Percentiles rank a stretch among this genome's conserved stretches.
Evolutionary conservation across 2,329 filamentous ascomycete species (phyloP).

Genomic region (Epichloe sp.): DNA sequence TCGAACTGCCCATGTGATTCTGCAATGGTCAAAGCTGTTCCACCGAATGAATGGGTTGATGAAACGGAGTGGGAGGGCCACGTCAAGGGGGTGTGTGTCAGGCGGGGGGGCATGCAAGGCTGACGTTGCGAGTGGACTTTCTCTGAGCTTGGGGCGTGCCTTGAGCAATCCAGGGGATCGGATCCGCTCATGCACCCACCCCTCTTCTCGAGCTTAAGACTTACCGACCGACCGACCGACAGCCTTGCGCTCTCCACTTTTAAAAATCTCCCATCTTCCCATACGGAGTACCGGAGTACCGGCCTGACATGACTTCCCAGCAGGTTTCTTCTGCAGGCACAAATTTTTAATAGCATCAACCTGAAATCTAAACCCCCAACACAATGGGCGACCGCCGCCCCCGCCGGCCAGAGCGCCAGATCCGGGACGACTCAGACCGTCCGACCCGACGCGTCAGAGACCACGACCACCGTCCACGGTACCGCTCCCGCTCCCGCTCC

Average conservation of each 20-base stretch:
- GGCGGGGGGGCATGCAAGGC: constrained; percentile 11
- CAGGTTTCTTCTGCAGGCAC: background rate
- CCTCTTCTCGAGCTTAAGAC: background rate
- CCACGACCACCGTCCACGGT: constrained; percentile 18
- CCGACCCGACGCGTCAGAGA: constrained; percentile 19
- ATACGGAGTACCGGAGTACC: background rate
- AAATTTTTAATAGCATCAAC: background rate
- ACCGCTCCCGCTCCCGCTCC: constrained; percentile 1
- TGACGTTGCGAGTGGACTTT: constrained; percentile 7
- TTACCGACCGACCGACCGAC: too few species aligned
- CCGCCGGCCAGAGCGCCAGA: constrained; percentile 37
- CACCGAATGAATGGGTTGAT: background rate
- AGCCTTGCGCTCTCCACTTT: background rate
- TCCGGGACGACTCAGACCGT: constrained; percentile 44
- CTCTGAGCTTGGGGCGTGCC: constrained; percentile 10
- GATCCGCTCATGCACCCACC: background rate
- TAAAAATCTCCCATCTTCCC: background rate
- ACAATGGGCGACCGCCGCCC: constrained; percentile 22
- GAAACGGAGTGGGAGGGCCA: background rate
- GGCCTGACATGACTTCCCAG: background rate
- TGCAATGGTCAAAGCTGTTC: background rate
- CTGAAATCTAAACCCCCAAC: background rate
- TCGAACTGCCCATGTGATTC: background rate
- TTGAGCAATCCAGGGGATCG: background rate
- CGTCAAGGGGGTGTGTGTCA: background rate